Conservation (phyloP, 768 basidiomycete genomes). For the Psilocybe tampanensis region DNA sequence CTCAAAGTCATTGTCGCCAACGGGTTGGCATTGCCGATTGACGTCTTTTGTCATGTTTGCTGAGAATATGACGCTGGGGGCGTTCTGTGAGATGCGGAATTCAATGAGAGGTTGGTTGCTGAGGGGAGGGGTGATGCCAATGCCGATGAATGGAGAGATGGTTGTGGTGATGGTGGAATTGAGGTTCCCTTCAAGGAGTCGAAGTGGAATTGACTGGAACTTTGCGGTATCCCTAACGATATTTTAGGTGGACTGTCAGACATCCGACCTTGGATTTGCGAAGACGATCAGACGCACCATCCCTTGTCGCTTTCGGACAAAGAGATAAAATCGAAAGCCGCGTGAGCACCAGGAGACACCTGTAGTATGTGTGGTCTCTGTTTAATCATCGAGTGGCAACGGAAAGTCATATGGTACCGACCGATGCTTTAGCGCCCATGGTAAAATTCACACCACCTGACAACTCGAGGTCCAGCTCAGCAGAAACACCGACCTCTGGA, state of each 20-base stretch:
- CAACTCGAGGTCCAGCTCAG: background rate
- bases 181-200: background rate
- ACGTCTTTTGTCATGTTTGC: background rate
- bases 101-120: background rate
- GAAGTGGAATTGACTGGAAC: background rate
- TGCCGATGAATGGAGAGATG: slow-evolving; percentile 4
- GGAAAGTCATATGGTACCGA: too few relatives aligned
- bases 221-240: background rate
- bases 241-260: background rate
- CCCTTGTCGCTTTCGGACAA: background rate
- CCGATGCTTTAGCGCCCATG: slow-evolving; percentile 6
- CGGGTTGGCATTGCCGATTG: background rate
- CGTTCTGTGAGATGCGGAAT: background rate
- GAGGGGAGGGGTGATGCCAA: background rate
- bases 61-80: background rate
- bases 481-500: slow-evolving; percentile 1
- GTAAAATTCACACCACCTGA: background rate
- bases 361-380: background rate
- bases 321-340: background rate
- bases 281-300: background rate
- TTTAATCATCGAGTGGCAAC: too few relatives aligned
- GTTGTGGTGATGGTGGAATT: background rate
- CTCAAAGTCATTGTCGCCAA: slow-evolving; percentile 2
- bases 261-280: background rate
- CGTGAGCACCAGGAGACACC: background rate